Evolutionary conservation across 1,284 basidiomycete genomes (phyloP).

Genomic region (Hymenochaete sp.): DNA sequence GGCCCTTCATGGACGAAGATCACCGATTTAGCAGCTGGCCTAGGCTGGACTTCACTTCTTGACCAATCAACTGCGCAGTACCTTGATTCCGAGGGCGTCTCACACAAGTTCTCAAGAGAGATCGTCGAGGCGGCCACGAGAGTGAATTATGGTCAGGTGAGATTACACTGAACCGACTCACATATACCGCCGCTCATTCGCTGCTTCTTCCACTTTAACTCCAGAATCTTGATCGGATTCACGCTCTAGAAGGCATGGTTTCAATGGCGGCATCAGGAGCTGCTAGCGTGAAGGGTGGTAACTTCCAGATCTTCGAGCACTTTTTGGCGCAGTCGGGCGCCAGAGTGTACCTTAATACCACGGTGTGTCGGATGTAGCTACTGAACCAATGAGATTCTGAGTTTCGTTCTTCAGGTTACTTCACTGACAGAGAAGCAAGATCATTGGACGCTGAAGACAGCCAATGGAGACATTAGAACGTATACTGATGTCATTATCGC

Average conservation of each 20-base stretch:
- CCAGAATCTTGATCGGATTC: conserved; percentile 66
- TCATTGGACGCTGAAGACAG: conserved; percentile 16
- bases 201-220: background rate
- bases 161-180: conserved; percentile 1
- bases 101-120: conserved; percentile 60
- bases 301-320: conserved; percentile 78
- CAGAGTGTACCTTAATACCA: conserved; percentile 57
- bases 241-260: conserved; percentile 69
- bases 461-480: conserved; percentile 31
- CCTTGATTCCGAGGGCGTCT: conserved; percentile 48
- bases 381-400: conserved; percentile 7
- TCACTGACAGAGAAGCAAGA: conserved; percentile 17
- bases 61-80: conserved; percentile 53
- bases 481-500: conserved; percentile 72
- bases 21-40: conserved; percentile 39
- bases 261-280: conserved; percentile 73
- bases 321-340: conserved; percentile 70
- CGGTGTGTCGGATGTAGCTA: conserved; percentile 34
- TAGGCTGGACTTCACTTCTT: conserved; percentile 48
- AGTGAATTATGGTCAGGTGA: conserved; percentile 83
- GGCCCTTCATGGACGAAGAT: conserved; percentile 62
- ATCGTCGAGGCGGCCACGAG: conserved; percentile 78
- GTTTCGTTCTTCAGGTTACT: conserved; percentile 14
- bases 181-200: background rate
- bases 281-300: conserved; percentile 66